These are phyloP conservation scores for Chlamydomonas reinhardtii DNA, from an alignment of 163 green algal species.

Conservation along the genomic window DNA sequence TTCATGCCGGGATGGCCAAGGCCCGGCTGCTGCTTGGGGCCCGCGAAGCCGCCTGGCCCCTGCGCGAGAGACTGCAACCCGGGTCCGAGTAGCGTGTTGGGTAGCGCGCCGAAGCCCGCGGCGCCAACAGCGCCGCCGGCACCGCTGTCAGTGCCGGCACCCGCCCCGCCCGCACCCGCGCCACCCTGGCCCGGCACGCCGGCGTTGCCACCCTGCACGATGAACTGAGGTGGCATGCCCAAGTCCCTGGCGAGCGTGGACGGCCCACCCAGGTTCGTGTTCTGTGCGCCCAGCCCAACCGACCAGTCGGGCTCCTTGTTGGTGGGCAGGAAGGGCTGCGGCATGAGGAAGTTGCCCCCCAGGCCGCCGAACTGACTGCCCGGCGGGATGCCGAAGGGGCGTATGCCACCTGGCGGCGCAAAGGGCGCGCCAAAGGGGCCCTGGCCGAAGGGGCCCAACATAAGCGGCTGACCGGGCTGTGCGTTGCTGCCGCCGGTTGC, in stretches of 20 bases:
- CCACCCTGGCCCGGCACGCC: neutral
- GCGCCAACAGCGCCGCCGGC: neutral
- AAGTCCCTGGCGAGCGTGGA: constrained; percentile 5
- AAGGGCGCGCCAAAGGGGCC: constrained; percentile 53
- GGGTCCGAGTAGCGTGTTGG: constrained; percentile 10
- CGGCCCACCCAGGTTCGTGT: constrained; percentile 17
- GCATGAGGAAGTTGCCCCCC: constrained; percentile 52
- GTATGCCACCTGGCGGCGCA: constrained; percentile 9
- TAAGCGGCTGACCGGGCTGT: constrained; percentile 8
- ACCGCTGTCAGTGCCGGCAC: neutral
- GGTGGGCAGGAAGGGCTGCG: constrained; percentile 70
- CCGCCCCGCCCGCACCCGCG: neutral
- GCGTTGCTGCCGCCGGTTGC: neutral
- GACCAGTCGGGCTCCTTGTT: constrained; percentile 79
- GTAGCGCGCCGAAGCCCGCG: neutral
- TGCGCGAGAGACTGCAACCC: constrained; percentile 23
- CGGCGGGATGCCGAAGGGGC: constrained; percentile 28
- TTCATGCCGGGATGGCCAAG: constrained; percentile 33
- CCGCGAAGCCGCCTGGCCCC: neutral
- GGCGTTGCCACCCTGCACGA: neutral
- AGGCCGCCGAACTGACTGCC: constrained; percentile 58
- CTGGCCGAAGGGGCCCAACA: constrained; percentile 15
- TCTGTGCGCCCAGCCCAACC: constrained; percentile 45
- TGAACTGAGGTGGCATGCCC: constrained; percentile 31
- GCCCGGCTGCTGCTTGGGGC: constrained; percentile 24